Evolutionary conservation across 2,329 filamentous ascomycete genomes (phyloP).

Genomic region (Didymella exigua): DNA sequence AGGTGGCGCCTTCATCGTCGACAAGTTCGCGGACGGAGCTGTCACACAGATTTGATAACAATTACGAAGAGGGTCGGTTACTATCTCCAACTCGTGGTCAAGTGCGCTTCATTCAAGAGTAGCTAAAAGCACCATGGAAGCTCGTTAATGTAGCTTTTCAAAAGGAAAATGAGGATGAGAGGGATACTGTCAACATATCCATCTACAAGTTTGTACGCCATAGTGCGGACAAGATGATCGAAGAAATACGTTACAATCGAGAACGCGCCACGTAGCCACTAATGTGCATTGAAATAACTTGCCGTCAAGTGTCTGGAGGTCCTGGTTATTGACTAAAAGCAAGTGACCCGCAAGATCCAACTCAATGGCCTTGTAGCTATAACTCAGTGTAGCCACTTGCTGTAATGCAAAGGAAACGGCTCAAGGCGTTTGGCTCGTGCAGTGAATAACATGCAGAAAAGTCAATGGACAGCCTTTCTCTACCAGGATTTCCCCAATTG

Average conservation of each 20-base stretch:
- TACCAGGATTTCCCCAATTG: constrained; percentile 4
- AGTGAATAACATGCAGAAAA: background rate
- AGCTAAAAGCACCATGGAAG: constrained; percentile 1
- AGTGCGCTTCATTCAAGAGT: background rate
- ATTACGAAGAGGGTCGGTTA: background rate
- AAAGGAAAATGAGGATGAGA: background rate
- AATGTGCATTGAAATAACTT: background rate
- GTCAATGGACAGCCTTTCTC: background rate
- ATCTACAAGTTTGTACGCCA: background rate
- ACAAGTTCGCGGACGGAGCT: background rate
- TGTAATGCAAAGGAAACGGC: background rate
- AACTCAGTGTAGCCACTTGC: background rate
- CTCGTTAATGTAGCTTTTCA: background rate
- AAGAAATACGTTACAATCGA: background rate
- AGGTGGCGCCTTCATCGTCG: background rate
- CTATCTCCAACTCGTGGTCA: constrained; percentile 1
- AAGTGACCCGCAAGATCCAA: background rate
- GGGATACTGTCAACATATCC: background rate
- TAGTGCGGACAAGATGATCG: background rate
- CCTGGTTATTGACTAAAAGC: background rate
- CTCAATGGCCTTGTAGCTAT: background rate
- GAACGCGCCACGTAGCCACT: background rate
- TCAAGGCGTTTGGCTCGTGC: background rate
- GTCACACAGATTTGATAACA: constrained; percentile 2
- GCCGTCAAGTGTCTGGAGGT: constrained; percentile 2